A percentile compares a stretch with the other conserved stretches of the same genome.
Evolutionary conservation across 345 rosid species (phyloP).

Genomic region (Noccaea caerulescens): DNA sequence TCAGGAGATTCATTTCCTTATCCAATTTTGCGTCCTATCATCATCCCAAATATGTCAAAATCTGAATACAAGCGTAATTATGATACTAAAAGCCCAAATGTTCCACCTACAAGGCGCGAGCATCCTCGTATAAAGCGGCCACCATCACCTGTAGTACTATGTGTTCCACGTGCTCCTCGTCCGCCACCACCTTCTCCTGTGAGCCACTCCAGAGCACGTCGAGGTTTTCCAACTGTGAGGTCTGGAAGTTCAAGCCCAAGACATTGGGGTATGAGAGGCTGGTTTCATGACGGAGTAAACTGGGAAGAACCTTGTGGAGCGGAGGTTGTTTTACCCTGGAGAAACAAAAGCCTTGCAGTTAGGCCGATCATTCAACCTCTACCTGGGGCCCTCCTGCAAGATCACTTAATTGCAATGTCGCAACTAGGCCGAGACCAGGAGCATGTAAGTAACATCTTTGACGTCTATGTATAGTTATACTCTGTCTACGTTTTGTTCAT

Average conservation of each 20-base stretch:
- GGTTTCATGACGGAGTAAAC: constrained; percentile 73
- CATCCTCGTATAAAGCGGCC: constrained; percentile 91
- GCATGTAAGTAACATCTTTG: constrained; percentile 62
- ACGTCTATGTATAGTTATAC: constrained; percentile 19
- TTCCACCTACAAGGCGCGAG: constrained; percentile 76
- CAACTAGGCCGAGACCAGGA: constrained; percentile 95
- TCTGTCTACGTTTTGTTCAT: constrained; percentile 37
- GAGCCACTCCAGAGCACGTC: constrained; percentile 79
- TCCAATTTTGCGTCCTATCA: constrained; percentile 88
- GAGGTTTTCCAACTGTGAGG: constrained; percentile 94
- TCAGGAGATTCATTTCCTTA: constrained; percentile 76
- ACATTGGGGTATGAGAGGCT: constrained; percentile 94
- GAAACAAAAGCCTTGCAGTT: constrained; percentile 76
- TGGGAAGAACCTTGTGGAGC: constrained; percentile 80
- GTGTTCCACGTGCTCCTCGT: constrained; percentile 92
- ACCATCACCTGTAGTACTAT: constrained; percentile 96
- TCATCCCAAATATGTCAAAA: constrained; percentile 81
- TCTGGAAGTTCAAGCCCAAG: constrained; percentile 99
- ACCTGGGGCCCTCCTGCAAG: constrained; percentile 81
- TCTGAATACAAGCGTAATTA: constrained; percentile 66
- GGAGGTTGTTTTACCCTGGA: constrained; percentile 98
- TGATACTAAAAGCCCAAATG: constrained; percentile 79
- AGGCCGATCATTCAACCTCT: constrained; percentile 85
- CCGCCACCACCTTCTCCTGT: constrained; percentile 97
- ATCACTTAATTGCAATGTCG: constrained; percentile 84